These are phyloP conservation scores for Zymoseptoria tritici DNA, from an alignment of 2,329 filamentous ascomycete genomes.

Conservation along the genomic window DNA sequence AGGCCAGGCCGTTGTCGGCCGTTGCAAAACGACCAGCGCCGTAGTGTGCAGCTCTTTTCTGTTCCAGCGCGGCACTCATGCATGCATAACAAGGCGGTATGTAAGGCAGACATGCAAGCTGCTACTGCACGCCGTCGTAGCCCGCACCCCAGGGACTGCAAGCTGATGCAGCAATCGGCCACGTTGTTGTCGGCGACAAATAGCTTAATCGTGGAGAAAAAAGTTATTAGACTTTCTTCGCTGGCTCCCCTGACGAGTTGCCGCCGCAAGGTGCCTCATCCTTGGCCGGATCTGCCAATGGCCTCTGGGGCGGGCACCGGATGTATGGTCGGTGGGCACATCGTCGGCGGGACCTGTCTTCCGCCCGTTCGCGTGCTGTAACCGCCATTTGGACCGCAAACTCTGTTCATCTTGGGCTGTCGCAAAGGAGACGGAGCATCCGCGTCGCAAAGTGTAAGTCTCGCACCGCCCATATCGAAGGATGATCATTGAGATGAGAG, in stretches of 20 bases:
- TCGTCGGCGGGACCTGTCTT: neutral
- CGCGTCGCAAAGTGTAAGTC: neutral
- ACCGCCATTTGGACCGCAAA: neutral
- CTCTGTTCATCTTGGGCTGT: neutral
- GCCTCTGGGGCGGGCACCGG: constrained; percentile 6
- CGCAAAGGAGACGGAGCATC: neutral
- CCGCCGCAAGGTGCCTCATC: neutral
- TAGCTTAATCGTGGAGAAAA: neutral
- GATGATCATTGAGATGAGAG: neutral
- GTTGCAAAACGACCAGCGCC: neutral
- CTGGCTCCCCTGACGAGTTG: neutral
- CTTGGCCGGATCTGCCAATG: neutral
- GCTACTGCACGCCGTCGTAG: neutral
- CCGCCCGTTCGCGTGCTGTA: neutral
- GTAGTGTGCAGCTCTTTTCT: constrained; percentile 13
- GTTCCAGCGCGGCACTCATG: constrained; percentile 13
- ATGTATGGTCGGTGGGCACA: constrained; percentile 7
- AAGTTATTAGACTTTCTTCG: neutral
- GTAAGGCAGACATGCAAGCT: neutral
- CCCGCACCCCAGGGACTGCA: neutral
- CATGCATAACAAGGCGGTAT: constrained; percentile 5
- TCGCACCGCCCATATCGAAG: neutral
- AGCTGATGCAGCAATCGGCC: neutral
- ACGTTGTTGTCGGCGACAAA: neutral
- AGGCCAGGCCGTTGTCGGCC: constrained; percentile 4